These are phyloP conservation scores for Henckelia pumila DNA, from an alignment of 257 asterid genomes.

Conservation along the genomic window DNA sequence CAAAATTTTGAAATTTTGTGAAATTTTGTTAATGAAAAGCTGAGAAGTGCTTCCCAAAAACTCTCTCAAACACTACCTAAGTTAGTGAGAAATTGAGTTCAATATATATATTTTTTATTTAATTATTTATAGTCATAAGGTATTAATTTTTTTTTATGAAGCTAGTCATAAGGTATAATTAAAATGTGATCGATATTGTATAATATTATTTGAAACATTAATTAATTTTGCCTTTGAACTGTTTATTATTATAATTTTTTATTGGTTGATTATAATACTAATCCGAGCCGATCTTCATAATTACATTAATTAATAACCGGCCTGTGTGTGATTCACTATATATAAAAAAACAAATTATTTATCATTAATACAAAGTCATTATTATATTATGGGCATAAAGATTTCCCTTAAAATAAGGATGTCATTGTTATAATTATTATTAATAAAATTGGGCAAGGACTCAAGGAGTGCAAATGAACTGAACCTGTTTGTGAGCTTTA, in stretches of 20 bases:
- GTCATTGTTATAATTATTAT: no score
- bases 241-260: background rate
- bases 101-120: no score
- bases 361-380: background rate
- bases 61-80: no score
- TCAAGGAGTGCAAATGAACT: no score
- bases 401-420: background rate
- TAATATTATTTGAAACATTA: background rate
- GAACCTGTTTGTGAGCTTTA: no score
- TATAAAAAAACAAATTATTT: background rate
- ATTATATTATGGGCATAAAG: no score
- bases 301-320: conserved; percentile 8
- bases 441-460: background rate
- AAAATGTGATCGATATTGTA: background rate
- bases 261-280: conserved; percentile 16
- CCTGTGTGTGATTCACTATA: conserved; percentile 11
- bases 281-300: conserved; percentile 11
- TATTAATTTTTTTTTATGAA: no score
- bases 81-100: background rate
- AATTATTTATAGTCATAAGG: background rate
- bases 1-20: no score
- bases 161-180: background rate
- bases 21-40: no score
- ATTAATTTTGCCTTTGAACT: conserved; percentile 11
- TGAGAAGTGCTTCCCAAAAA: no score